These are phyloP conservation scores for Fagus sylvatica DNA, from an alignment of 306 rosid genomes.

Conservation along the genomic window DNA sequence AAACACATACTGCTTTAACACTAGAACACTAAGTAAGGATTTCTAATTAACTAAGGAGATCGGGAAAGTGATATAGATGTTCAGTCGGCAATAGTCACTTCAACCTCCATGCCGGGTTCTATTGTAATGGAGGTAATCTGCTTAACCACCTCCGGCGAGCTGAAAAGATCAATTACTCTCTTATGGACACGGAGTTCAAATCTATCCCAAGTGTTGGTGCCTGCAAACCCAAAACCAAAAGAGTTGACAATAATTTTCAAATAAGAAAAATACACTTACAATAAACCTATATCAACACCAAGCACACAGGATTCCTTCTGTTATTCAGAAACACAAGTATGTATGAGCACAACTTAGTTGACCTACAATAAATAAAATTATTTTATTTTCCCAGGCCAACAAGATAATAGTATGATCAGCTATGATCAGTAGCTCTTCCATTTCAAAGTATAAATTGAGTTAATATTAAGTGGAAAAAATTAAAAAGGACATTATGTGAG, in stretches of 20 bases:
- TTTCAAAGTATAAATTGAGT: too few species aligned
- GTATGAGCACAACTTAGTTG: too few species aligned
- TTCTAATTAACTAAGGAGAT: constrained; percentile 18
- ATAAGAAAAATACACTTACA: neutral
- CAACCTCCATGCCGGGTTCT: constrained; percentile 92
- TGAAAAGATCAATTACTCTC: constrained; percentile 85
- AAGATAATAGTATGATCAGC: too few species aligned
- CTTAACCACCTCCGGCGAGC: constrained; percentile 92
- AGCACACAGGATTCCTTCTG: neutral
- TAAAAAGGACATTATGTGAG: too few species aligned
- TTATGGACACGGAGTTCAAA: constrained; percentile 92
- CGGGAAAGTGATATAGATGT: too few species aligned
- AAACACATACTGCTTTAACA: too few species aligned
- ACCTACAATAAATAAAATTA: too few species aligned
- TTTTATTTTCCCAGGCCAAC: too few species aligned
- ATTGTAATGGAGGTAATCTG: constrained; percentile 92
- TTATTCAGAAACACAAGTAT: neutral
- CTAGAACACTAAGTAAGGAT: neutral
- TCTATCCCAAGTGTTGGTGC: constrained; percentile 93
- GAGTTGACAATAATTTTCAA: neutral
- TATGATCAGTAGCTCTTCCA: too few species aligned
- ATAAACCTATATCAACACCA: neutral
- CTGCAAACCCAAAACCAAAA: constrained; percentile 31
- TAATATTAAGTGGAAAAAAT: too few species aligned
- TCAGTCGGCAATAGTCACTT: constrained; percentile 86